These are phyloP conservation scores for Thalassiosira ordinaria DNA, from an alignment of 352 stramenopile species.

Conservation along the genomic window DNA sequence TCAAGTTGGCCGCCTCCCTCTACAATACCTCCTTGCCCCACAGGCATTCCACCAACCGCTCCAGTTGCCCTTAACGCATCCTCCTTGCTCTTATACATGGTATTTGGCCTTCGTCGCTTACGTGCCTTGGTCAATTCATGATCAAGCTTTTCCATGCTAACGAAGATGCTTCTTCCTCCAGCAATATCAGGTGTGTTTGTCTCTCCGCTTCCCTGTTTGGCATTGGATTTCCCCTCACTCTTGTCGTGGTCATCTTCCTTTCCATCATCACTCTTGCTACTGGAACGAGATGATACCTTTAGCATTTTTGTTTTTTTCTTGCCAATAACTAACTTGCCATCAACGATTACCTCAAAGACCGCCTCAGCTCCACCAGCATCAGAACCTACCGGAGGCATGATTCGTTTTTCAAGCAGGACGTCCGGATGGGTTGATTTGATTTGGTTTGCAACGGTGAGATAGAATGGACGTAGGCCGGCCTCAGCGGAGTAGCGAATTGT, in stretches of 20 bases:
- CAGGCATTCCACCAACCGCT: no score
- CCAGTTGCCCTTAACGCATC: no score
- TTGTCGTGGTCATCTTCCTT: constrained; percentile 24
- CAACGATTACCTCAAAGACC: constrained; percentile 76
- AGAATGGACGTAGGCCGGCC: constrained; percentile 76
- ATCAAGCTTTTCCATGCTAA: constrained; percentile 80
- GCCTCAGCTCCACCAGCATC: constrained; percentile 28
- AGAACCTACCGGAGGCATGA: constrained; percentile 47
- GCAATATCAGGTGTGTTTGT: constrained; percentile 26
- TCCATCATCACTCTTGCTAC: neutral
- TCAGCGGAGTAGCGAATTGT: constrained; percentile 72
- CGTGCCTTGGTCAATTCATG: constrained; percentile 69
- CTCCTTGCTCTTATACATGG: constrained; percentile 58
- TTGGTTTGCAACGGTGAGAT: constrained; percentile 76
- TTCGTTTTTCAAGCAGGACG: constrained; percentile 70
- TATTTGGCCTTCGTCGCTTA: constrained; percentile 64
- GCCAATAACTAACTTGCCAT: constrained; percentile 74
- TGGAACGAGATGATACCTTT: constrained; percentile 28
- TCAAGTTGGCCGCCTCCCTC: constrained; percentile 3
- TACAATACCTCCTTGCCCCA: no score
- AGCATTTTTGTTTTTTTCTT: constrained; percentile 54
- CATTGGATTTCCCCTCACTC: constrained; percentile 14
- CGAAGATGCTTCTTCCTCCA: constrained; percentile 64
- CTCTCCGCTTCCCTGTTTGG: constrained; percentile 19
- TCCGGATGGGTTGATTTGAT: constrained; percentile 75